Conservation (phyloP, 495 filamentous ascomycete genomes). For the Hypoxylon lienhwacheense region DNA sequence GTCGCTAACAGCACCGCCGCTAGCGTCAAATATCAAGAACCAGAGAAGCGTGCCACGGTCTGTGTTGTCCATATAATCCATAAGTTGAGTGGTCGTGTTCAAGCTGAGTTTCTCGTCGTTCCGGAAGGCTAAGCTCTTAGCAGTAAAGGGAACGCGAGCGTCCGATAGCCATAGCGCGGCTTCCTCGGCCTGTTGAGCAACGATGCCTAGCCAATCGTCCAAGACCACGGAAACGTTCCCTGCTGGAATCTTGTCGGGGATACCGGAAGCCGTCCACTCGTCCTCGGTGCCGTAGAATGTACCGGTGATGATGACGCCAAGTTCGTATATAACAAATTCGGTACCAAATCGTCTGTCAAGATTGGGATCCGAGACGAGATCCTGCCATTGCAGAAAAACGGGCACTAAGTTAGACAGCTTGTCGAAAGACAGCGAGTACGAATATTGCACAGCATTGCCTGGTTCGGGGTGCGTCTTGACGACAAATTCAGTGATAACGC, state of each 20-base stretch:
- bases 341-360: conserved; percentile 58
- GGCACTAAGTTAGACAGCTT: conserved; percentile 46
- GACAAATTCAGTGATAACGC: conserved; percentile 66
- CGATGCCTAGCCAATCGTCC: conserved; percentile 59
- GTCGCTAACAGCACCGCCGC: conserved; percentile 57
- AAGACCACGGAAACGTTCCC: conserved; percentile 44
- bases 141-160: conserved; percentile 53
- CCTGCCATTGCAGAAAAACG: conserved; percentile 46
- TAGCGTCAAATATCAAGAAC: conserved; percentile 60
- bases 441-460: conserved; percentile 53
- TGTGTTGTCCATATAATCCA: conserved; percentile 53
- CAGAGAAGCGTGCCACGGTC: conserved; percentile 54
- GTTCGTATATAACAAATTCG: conserved; percentile 53
- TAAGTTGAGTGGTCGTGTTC: conserved; percentile 46
- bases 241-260: conserved; percentile 48
- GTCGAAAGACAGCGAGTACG: conserved; percentile 50
- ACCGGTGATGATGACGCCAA: conserved; percentile 53
- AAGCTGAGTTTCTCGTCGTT: conserved; percentile 48
- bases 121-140: conserved; percentile 57
- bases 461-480: conserved; percentile 63
- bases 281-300: conserved; percentile 57
- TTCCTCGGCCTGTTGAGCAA: conserved; percentile 54
- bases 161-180: conserved; percentile 49
- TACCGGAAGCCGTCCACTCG: conserved; percentile 52
- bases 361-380: conserved; percentile 52